A percentile compares a stretch with the other conserved stretches of the same genome.
phyloP scores from a whole-genome alignment of 1,284 basidiomycete species.

The Ganoderma sp. region DNA sequence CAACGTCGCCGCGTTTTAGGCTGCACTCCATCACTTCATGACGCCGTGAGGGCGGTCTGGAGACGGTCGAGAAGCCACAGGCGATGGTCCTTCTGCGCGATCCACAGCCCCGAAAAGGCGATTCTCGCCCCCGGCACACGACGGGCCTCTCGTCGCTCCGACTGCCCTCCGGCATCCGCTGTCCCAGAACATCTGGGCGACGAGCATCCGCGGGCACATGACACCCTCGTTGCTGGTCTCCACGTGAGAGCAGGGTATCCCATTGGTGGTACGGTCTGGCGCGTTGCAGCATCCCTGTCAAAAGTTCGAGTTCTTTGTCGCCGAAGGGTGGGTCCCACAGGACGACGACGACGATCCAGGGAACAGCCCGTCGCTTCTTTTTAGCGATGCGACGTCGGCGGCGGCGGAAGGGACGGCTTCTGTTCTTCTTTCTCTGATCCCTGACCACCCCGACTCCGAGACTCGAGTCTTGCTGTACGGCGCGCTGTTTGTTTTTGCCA shows the following conservation, averaged over 20 bases:
- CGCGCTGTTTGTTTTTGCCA: neutral
- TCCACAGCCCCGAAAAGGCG: neutral
- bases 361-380: slow-evolving; percentile 1
- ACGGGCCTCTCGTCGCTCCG: neutral
- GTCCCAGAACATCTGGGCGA: neutral
- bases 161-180: neutral
- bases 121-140: slow-evolving; percentile 5
- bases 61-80: neutral
- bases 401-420: neutral
- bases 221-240: neutral
- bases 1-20: neutral
- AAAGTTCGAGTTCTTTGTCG: neutral
- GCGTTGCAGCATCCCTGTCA: neutral
- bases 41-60: neutral
- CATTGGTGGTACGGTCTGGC: neutral
- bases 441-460: neutral
- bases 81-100: neutral
- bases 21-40: neutral
- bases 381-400: neutral
- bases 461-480: neutral
- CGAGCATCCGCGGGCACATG: slow-evolving; percentile 6
- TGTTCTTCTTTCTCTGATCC: slow-evolving; percentile 1
- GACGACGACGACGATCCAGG: slow-evolving; percentile 1
- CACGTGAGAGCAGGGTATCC: neutral
- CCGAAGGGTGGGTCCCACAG: neutral